Percentiles rank a stretch among this genome's conserved stretches.
These are phyloP conservation scores for Diplosphaera chodatii DNA, from an alignment of 139 green algal species.

Conservation along the genomic window DNA sequence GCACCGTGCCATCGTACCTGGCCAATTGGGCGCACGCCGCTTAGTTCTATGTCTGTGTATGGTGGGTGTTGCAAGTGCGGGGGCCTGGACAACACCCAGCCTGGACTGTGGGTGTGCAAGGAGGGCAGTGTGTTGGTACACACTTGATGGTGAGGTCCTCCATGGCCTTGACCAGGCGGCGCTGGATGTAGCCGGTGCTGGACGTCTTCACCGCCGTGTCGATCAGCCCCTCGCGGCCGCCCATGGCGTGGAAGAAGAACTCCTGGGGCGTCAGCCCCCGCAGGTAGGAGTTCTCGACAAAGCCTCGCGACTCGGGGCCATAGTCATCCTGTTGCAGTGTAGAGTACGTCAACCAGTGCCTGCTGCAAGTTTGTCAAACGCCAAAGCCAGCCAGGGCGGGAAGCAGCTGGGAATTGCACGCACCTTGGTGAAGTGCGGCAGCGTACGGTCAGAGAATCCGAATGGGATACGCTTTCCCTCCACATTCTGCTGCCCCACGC, in stretches of 20 bases:
- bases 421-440: conserved; percentile 92
- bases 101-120: too few relatives aligned
- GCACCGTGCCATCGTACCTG: conserved; percentile 91
- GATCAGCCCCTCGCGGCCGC: conserved; percentile 96
- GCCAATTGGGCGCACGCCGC: too few relatives aligned
- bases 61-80: too few relatives aligned
- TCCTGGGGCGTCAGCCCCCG: conserved; percentile 92
- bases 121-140: background rate
- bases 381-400: too few relatives aligned
- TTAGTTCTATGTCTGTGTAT: too few relatives aligned
- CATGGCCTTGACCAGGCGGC: conserved; percentile 98
- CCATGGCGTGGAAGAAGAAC: conserved; percentile 99
- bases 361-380: too few relatives aligned
- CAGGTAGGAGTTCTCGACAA: conserved; percentile 98
- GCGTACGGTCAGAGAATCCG: conserved; percentile 85
- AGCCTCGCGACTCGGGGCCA: conserved; percentile 91
- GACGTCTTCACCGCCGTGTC: conserved; percentile 99
- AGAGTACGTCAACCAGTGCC: too few relatives aligned
- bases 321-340: conserved; percentile 88
- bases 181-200: conserved; percentile 79
- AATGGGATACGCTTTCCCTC: conserved; percentile 98
- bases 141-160: conserved; percentile 92
- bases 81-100: too few relatives aligned
- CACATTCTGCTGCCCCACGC: conserved; percentile 99
- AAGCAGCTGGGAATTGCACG: too few relatives aligned